These are phyloP conservation scores for Xylariaceae sp. DNA, from an alignment of 2,329 filamentous ascomycete species.

Conservation along the genomic window DNA sequence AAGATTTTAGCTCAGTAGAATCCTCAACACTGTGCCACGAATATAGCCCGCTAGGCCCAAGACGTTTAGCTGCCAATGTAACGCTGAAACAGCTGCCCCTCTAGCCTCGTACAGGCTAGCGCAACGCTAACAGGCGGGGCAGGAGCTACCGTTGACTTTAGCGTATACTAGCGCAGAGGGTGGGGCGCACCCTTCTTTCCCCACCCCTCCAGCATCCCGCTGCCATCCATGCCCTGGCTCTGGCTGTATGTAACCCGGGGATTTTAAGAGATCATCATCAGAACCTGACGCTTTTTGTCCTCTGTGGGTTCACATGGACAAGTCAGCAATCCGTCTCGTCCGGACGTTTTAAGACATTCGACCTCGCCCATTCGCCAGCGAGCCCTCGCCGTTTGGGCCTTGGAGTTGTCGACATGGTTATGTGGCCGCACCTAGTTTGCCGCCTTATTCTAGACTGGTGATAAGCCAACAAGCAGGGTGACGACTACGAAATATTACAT, in stretches of 20 bases:
- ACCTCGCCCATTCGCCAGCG: conserved; percentile 3
- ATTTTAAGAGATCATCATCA: conserved; percentile 16
- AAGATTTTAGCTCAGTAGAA: background rate
- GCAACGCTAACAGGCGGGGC: background rate
- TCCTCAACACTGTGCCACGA: background rate
- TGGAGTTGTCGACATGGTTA: background rate
- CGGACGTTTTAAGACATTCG: conserved; percentile 19
- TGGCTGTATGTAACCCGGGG: conserved; percentile 1
- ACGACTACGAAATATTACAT: background rate
- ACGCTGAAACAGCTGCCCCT: background rate
- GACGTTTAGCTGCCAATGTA: background rate
- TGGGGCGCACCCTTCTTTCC: background rate
- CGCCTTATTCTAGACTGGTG: conserved; percentile 1
- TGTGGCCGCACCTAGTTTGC: conserved; percentile 11
- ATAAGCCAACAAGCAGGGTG: conserved; percentile 1
- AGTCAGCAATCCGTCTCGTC: conserved; percentile 21
- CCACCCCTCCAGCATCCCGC: conserved; percentile 3
- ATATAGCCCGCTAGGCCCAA: background rate
- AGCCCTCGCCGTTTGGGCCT: background rate
- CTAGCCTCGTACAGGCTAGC: background rate
- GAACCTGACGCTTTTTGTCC: conserved; percentile 1
- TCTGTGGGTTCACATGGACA: conserved; percentile 28
- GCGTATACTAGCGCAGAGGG: background rate
- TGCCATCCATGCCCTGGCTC: background rate
- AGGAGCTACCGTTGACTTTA: background rate